phyloP scores from a whole-genome alignment of 2,329 filamentous ascomycete genomes.

The Colletotrichum sansevieriae region DNA sequence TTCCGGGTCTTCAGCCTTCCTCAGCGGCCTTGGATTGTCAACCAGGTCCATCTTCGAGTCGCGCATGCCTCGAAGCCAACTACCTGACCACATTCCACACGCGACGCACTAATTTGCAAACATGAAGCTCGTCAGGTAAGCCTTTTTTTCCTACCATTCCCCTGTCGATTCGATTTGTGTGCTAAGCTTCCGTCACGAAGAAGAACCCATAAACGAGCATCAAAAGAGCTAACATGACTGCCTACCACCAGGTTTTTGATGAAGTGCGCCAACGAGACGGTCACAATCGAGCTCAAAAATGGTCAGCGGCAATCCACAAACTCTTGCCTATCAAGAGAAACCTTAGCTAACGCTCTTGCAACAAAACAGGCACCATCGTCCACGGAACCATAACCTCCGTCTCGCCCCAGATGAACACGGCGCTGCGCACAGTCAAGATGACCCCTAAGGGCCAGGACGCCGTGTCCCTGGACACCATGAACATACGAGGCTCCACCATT shows the following conservation, averaged over 20 bases:
- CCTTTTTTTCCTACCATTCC: slow-evolving; percentile 44
- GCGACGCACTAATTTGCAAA: slow-evolving; percentile 56
- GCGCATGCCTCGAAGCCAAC: slow-evolving; percentile 19
- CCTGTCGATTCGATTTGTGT: slow-evolving; percentile 45
- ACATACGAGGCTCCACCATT: slow-evolving; percentile 95
- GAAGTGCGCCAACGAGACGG: slow-evolving; percentile 99
- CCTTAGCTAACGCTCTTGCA: slow-evolving; percentile 16
- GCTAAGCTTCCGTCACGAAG: slow-evolving; percentile 29
- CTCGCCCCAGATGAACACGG: slow-evolving; percentile 98
- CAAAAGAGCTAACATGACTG: slow-evolving; percentile 48
- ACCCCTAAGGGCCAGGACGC: slow-evolving; percentile 89
- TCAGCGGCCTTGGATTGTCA: slow-evolving; percentile 19
- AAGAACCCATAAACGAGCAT: slow-evolving; percentile 13
- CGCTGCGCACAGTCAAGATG: slow-evolving; percentile 96
- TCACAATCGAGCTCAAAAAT: slow-evolving; percentile 98
- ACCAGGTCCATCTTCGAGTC: slow-evolving; percentile 14
- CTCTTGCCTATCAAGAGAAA: background rate
- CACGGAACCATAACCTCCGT: slow-evolving; percentile 97
- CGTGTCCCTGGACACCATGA: slow-evolving; percentile 92
- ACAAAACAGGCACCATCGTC: slow-evolving; percentile 83
- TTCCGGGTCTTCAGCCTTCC: slow-evolving; percentile 39
- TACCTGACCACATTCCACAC: slow-evolving; percentile 16
- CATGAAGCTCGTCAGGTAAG: slow-evolving; percentile 98
- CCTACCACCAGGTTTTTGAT: slow-evolving; percentile 83
- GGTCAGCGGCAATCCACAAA: slow-evolving; percentile 64